Evolutionary conservation across 176 grass and related monocot genomes (phyloP), one percentile per base, ranked within the genome.

Genomic region (Areca catechu): DNA sequence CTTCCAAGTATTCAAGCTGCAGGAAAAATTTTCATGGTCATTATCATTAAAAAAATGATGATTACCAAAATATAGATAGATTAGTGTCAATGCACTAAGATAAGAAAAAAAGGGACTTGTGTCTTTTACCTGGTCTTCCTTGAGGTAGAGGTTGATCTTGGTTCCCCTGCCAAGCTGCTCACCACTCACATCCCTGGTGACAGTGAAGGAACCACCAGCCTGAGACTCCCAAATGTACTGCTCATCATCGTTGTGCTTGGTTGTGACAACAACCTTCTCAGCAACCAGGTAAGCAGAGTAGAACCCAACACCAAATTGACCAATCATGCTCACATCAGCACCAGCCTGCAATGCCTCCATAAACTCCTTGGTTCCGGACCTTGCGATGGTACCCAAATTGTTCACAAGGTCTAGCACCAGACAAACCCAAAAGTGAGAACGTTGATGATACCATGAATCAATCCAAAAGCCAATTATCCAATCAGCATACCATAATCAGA

Each of bases 131-230:
- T 62, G 60, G 1, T 62, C 60, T 48, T 62, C 60, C 7, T 62
- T 62, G 60, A 62, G 30, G 6, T 62, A 62, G 60, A 62, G 60
- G 30, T 34, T 62, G 60, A 62, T 62, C 37, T 62, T 62, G 60
- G 60, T 62, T 62, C 60, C 60, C 37, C 34, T 47, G 60, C 60
- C 60, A 15, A 62, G 34, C 60, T 62, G 34, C 19, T 62, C 60
- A 2, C 60, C 60, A 7, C 19, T 16, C 5, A 43, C 21, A 19
- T 62, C 60, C 20, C 30, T 48, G 5, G 34, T 48, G 18, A 49
- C 19, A 5, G 34, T 62, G 15, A 62, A 62, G 10, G 60, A 62
- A 49, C 60, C 34, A 49, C 60, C 60, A 5, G 60, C 60, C 22
- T 62, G 60, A 4, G 60, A 49, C 19, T 62, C 60, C 60, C 60